Base-by-base conservation (phyloP, 164 flowering plant genomes). In the Sedum album region DNA sequence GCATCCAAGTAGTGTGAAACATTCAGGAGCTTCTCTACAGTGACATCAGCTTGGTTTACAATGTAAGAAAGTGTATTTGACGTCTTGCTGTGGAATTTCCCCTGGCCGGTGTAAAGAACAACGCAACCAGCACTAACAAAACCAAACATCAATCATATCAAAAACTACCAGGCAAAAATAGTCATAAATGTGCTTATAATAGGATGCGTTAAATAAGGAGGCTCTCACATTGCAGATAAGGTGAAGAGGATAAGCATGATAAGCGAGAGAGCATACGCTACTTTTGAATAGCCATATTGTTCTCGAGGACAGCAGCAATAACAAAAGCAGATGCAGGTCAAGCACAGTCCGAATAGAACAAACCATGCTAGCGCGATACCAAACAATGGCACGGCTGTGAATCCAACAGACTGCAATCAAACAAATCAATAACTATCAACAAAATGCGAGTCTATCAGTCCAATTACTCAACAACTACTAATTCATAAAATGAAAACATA, bases 61-160 rank as follows among this genome's bases (percentile, higher is more conserved):
- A 77, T 68, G 67, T 72, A 78, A 0, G 42, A 23, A 48, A 75
- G 17, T 36, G 77, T 76, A 14, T 51, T 26, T 28, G 61, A 68
- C 11, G 77, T 70, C 33, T 66, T 74, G 4, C 25, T 49, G 26
- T 76, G 76, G 36, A 81, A 79, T 67, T 75, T 76, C n/a, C 57
- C 73, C 33, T 80, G 76, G 0, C 81, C 79, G 0, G 67, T 73
- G 73, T 74, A 80, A 26, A 78, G 74, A 31, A 76, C 73, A 21
- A 57, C 67, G 38, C 78, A 71, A 42, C 79, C 83, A 60, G 46
- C 48, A 14, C 83, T 80, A 61, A 28, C 38, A n/a, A 53, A 28
- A 21, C 6, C 26, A n/a, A 35, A 7, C 7, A 3, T 3, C 7
- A 35, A 35, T 35, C 7, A 35, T 7, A 35, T 7, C 17, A 26